Conservation (phyloP, 805 yeast genomes). For the Starmerella roubikii region DNA sequence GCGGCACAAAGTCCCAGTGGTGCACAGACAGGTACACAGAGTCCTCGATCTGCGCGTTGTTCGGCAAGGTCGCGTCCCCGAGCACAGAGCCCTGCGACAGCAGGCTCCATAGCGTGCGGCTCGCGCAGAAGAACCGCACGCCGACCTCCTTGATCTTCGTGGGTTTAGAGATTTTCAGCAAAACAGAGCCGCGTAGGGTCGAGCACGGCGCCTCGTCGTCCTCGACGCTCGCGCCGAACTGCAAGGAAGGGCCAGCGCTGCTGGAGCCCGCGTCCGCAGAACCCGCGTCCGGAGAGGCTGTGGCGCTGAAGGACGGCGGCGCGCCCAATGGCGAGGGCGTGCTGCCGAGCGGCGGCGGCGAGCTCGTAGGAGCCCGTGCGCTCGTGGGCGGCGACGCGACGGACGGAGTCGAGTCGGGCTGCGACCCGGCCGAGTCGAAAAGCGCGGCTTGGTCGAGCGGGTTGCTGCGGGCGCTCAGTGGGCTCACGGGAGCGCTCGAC, state of each 20-base stretch:
- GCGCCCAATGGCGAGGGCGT: no score
- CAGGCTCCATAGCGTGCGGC: constrained; percentile 86
- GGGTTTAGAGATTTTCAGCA: constrained; percentile 57
- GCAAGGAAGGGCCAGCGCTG: background rate
- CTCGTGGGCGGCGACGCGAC: no score
- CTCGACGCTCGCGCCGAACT: constrained; percentile 6
- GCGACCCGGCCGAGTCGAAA: no score
- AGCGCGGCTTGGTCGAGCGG: no score
- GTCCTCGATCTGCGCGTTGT: constrained; percentile 25
- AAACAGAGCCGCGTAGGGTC: constrained; percentile 62
- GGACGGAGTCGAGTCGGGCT: no score
- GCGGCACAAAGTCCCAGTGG: constrained; percentile 27
- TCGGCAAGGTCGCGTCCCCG: constrained; percentile 21
- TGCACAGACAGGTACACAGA: constrained; percentile 23
- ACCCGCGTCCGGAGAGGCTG: no score
- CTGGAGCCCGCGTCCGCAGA: no score
- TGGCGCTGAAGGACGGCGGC: no score
- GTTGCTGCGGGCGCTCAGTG: no score
- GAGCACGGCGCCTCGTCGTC: constrained; percentile 25
- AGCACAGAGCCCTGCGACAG: constrained; percentile 27
- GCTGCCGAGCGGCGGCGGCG: no score
- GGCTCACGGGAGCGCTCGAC: no score
- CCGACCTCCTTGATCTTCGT: constrained; percentile 54
- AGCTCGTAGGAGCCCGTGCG: no score
- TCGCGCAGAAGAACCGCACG: constrained; percentile 49